Evolutionary conservation across 2,329 filamentous ascomycete species (phyloP), one percentile per base, ranked within the genome.

Genomic region (Neospermospora avenae): DNA sequence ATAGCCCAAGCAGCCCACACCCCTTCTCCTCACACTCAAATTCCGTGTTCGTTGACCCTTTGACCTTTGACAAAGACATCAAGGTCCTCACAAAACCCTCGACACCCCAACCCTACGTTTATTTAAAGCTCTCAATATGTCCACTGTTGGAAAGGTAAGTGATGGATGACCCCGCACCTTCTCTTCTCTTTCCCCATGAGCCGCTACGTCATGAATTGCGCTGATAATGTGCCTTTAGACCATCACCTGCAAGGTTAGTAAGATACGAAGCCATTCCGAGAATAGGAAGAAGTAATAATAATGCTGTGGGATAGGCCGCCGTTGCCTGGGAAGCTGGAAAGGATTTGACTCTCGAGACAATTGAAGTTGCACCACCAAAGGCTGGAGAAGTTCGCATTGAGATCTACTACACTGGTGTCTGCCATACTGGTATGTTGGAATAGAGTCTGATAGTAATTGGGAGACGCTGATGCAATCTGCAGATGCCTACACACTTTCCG

Each of bases 351-450:
- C 84, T 98, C 69, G 95, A 99, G 79, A 91, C 96, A 69, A 82
- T 99, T 71, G 93, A 98, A 79, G 95, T 99, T 67, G 85, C 83
- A 56, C 89, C 93, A 65, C 95, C 95, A 62, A 87, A 83, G 77
- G 93, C 93, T 63, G 85, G 96, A 78, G 95, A 99, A 80, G 95
- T 99, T 74, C 91, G 95, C 71, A 96, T 99, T 74, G 81, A 98
- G 81, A 91, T 98, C 75, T 88, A 93, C 82, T 96, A 97, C 82
- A 99, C 95, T 57, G 95, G 95, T 78, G 95, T 99, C 75, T 99
- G 95, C 82, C 95, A 99, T 81, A 99, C 93, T 75, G 91, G 91
- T 95, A 79, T 69, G 76, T 73, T 48, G 25, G 8, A 37, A 20
- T 1, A 28, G 3, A 14, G 11, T 18, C 22, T 4, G 16, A 35